These are phyloP conservation scores for Aspergillus coremiiformis DNA, from an alignment of 495 filamentous ascomycete genomes.

Conservation along the genomic window DNA sequence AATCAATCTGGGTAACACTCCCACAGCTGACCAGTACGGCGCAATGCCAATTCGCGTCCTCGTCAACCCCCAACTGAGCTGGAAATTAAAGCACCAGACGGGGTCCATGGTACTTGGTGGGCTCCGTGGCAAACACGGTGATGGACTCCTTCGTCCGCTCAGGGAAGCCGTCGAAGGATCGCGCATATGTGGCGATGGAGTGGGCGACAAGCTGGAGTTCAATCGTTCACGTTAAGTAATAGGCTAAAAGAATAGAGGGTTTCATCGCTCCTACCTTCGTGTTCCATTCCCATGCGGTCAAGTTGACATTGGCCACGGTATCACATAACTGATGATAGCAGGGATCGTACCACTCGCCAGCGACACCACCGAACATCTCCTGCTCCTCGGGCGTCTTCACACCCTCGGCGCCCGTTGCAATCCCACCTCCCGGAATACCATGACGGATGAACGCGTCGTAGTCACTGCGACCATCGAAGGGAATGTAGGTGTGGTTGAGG, in stretches of 20 bases:
- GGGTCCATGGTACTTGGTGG: slow-evolving; percentile 16
- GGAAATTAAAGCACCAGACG: slow-evolving; percentile 14
- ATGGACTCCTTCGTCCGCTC: slow-evolving; percentile 5
- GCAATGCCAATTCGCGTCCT: too few species aligned
- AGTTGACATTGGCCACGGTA: slow-evolving; percentile 48
- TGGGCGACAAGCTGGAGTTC: slow-evolving; percentile 48
- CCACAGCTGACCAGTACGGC: too few species aligned
- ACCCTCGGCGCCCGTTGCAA: slow-evolving; percentile 61
- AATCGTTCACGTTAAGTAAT: neutral
- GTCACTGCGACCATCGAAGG: slow-evolving; percentile 59
- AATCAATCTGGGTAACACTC: too few species aligned
- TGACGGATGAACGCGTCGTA: slow-evolving; percentile 57
- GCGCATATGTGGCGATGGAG: slow-evolving; percentile 52
- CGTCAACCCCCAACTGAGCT: too few species aligned
- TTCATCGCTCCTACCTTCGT: slow-evolving; percentile 37
- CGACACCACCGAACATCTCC: slow-evolving; percentile 49
- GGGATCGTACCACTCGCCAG: slow-evolving; percentile 52
- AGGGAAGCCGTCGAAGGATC: slow-evolving; percentile 45
- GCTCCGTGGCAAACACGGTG: neutral
- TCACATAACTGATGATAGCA: slow-evolving; percentile 58
- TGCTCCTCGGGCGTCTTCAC: slow-evolving; percentile 55
- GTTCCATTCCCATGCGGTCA: slow-evolving; percentile 40
- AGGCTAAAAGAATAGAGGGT: neutral
- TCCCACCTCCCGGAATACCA: slow-evolving; percentile 57
- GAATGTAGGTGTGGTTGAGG: slow-evolving; percentile 43